These are phyloP conservation scores for Fonsecaea nubica DNA, from an alignment of 2,329 filamentous ascomycete genomes.

Conservation along the genomic window DNA sequence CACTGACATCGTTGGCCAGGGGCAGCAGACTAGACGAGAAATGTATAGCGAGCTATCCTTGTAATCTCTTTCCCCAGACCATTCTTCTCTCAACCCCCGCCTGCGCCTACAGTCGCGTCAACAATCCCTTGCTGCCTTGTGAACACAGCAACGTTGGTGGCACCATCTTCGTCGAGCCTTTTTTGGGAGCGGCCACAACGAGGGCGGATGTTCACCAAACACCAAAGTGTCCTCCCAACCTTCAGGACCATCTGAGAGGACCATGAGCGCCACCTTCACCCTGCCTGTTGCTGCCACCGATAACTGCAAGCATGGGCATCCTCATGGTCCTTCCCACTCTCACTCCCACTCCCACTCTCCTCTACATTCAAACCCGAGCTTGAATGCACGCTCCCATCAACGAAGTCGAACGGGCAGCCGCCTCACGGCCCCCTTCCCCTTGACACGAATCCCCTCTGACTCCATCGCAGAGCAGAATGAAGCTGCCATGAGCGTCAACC, in stretches of 20 bases:
- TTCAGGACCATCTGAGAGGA: conserved; percentile 34
- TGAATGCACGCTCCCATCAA: conserved; percentile 43
- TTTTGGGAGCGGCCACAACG: conserved; percentile 1
- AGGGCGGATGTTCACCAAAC: conserved; percentile 39
- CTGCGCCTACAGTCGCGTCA: conserved; percentile 5
- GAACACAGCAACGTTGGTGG: not conserved
- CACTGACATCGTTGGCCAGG: conserved; percentile 18
- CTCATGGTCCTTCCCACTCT: conserved; percentile 44
- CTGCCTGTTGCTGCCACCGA: conserved; percentile 41
- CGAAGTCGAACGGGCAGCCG: conserved; percentile 34
- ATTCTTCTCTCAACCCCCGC: not conserved
- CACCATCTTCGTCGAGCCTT: conserved; percentile 1
- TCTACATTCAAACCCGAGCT: conserved; percentile 45
- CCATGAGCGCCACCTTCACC: conserved; percentile 41
- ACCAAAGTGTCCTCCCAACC: conserved; percentile 35
- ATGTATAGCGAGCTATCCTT: not conserved
- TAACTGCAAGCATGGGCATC: conserved; percentile 46
- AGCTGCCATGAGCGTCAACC: conserved; percentile 12
- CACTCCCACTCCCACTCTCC: conserved; percentile 43
- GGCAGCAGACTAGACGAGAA: conserved; percentile 12
- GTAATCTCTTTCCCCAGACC: conserved; percentile 10
- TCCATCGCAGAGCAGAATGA: conserved; percentile 28
- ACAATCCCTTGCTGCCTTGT: not conserved
- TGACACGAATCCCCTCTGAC: conserved; percentile 41
- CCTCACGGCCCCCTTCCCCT: conserved; percentile 35